phyloP scores from a whole-genome alignment of 805 yeast species.

The Hanseniaspora singularis region DNA sequence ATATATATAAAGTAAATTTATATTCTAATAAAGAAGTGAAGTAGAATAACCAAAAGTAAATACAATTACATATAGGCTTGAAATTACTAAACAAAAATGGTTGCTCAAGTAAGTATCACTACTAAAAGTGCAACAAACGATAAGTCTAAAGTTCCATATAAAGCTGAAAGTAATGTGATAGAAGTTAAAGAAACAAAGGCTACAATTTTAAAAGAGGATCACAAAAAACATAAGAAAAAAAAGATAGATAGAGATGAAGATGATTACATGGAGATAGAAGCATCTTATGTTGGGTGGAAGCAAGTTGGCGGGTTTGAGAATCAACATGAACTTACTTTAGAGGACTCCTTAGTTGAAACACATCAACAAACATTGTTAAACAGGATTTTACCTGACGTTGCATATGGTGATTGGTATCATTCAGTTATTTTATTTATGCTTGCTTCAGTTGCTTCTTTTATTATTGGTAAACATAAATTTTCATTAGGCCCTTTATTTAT shows the following conservation, averaged over 20 bases:
- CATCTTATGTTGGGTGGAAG: constrained; percentile 83
- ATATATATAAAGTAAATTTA: too few species aligned
- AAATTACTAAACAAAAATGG: neutral
- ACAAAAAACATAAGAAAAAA: constrained; percentile 3
- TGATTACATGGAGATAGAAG: constrained; percentile 21
- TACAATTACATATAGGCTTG: constrained; percentile 6
- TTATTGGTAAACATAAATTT: constrained; percentile 64
- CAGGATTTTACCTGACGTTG: constrained; percentile 55
- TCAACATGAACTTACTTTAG: constrained; percentile 47
- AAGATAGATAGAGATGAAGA: constrained; percentile 11
- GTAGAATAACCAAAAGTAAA: too few species aligned
- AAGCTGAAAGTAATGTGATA: constrained; percentile 16
- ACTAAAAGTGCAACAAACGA: too few species aligned
- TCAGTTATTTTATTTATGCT: constrained; percentile 57
- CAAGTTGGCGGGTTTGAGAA: constrained; percentile 83
- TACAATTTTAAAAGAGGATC: constrained; percentile 6
- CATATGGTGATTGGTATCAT: constrained; percentile 95
- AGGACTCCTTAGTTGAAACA: constrained; percentile 64
- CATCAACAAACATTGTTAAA: constrained; percentile 58
- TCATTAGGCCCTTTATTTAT: constrained; percentile 73
- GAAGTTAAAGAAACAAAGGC: constrained; percentile 11
- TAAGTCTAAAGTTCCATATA: too few species aligned
- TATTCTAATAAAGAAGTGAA: too few species aligned
- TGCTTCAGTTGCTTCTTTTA: constrained; percentile 60
- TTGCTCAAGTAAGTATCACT: neutral